phyloP scores from a whole-genome alignment of 129 eudicot genomes.

The Ambrosia trifida region DNA sequence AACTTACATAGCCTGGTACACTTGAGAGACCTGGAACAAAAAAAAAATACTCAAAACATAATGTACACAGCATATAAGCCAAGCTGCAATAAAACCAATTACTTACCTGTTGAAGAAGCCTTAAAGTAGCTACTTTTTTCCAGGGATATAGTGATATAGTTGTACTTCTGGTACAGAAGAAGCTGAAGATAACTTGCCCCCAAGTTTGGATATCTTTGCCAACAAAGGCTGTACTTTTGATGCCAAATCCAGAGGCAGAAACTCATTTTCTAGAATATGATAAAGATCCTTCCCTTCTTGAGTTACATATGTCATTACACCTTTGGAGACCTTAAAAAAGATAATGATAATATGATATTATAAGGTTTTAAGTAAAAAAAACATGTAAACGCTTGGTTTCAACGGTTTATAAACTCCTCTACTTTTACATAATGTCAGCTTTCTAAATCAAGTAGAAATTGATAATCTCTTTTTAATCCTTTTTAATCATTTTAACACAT shows the following conservation, averaged over 20 bases:
- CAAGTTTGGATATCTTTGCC: conserved; percentile 61
- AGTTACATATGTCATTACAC: too few species aligned
- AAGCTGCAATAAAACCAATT: neutral
- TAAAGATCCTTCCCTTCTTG: conserved; percentile 51
- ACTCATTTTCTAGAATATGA: conserved; percentile 65
- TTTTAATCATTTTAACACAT: too few species aligned
- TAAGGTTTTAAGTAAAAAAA: too few species aligned
- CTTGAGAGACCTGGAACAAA: conserved; percentile 58
- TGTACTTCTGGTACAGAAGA: conserved; percentile 75
- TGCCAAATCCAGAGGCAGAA: conserved; percentile 60
- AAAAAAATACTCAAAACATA: neutral
- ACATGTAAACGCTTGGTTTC: too few species aligned
- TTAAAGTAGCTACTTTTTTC: conserved; percentile 70
- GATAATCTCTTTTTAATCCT: too few species aligned
- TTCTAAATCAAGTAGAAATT: too few species aligned
- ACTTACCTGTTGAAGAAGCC: conserved; percentile 78
- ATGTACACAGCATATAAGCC: neutral
- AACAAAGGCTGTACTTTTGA: conserved; percentile 62
- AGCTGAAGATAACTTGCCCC: conserved; percentile 66
- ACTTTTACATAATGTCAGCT: too few species aligned
- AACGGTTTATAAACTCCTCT: too few species aligned
- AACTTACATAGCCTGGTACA: conserved; percentile 66
- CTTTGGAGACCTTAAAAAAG: too few species aligned
- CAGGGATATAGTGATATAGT: conserved; percentile 56
- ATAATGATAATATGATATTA: too few species aligned